Base-by-base conservation (phyloP, 2,329 filamentous ascomycete genomes). In the Colletotrichum chlorophyti region DNA sequence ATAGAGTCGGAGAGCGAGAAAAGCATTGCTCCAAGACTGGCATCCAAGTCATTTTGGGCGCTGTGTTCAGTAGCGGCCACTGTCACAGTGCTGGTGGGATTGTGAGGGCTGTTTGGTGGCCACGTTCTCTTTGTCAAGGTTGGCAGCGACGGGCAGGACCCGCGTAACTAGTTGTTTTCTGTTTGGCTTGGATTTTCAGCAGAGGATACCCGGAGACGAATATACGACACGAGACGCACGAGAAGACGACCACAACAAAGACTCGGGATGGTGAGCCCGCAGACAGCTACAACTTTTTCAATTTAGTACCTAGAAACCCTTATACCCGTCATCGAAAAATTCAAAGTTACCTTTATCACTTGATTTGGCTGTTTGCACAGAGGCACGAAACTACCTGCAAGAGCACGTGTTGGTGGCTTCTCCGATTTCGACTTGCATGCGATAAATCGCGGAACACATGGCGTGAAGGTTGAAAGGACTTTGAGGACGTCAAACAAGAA, bases 1-100 rank as follows among this genome's bases (percentile, higher is more conserved):
- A 63, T 63, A 59, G 61, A 63, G 40, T 58, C 53, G 54, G 48
- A 60, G 53, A 60, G 55, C 43, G 58, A 52, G 19, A 52, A 61
- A 49, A 61, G 37, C 24, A 49, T 58, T 17, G 61, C 58, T 31
- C 37, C 48, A n/a, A 38, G 43, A 17, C 21, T 40, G 19, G 21
- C 41, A 4, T 35, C 45, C 21, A 19, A 23, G 19, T 51, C 53
- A 8, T 34, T 32, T 12, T 58, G 48, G 58, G 24, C 34, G 8
- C 19, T 63, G 6, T 48, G 27, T 12, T 48, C 45, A 15, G 34
- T 40, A 12, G 35, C 43, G 14, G 38, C 47, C 26, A 26, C 43
- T 9, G 29, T 27, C 26, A 37, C 15, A 6, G 26, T 53, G 21
- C 31, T 59, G 34, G 19, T 45, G 24, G 31, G 29, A 8, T 53